Evolutionary conservation across 2,329 filamentous ascomycete species (phyloP).

Genomic region (Penicillium palitans): DNA sequence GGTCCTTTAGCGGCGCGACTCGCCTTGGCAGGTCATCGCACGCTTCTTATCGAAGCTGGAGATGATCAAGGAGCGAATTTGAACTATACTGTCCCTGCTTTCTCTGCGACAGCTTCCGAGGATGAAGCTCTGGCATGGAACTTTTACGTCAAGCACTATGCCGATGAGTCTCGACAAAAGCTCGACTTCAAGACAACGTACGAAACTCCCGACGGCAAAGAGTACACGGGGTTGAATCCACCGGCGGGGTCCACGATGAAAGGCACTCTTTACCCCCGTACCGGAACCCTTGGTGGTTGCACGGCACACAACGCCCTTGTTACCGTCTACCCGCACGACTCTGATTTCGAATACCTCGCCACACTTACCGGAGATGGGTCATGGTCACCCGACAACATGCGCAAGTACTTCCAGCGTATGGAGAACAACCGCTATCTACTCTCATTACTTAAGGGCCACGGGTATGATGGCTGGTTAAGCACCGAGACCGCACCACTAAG

Average conservation of each 20-base stretch:
- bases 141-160: slow-evolving; percentile 40
- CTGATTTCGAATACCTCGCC: slow-evolving; percentile 61
- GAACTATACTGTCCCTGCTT: slow-evolving; percentile 34
- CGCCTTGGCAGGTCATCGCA: slow-evolving; percentile 37
- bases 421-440: slow-evolving; percentile 57
- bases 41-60: slow-evolving; percentile 42
- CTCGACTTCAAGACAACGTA: slow-evolving; percentile 43
- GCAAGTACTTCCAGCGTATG: slow-evolving; percentile 55
- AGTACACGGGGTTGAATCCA: slow-evolving; percentile 56
- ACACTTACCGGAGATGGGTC: slow-evolving; percentile 60
- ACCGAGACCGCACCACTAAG: slow-evolving; percentile 42
- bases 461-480: slow-evolving; percentile 30
- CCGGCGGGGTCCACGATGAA: slow-evolving; percentile 54
- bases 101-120: slow-evolving; percentile 31
- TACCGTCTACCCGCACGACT: slow-evolving; percentile 58
- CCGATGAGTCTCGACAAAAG: slow-evolving; percentile 30
- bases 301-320: slow-evolving; percentile 63
- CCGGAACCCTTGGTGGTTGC: slow-evolving; percentile 59
- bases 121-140: slow-evolving; percentile 36
- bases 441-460: slow-evolving; percentile 48
- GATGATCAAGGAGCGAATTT: slow-evolving; percentile 35
- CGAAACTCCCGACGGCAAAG: slow-evolving; percentile 48
- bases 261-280: slow-evolving; percentile 60
- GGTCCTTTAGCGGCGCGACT: slow-evolving; percentile 40
- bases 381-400: slow-evolving; percentile 61